Base-by-base conservation (phyloP, 148 eudicot genomes). In the Diospyros lotus region DNA sequence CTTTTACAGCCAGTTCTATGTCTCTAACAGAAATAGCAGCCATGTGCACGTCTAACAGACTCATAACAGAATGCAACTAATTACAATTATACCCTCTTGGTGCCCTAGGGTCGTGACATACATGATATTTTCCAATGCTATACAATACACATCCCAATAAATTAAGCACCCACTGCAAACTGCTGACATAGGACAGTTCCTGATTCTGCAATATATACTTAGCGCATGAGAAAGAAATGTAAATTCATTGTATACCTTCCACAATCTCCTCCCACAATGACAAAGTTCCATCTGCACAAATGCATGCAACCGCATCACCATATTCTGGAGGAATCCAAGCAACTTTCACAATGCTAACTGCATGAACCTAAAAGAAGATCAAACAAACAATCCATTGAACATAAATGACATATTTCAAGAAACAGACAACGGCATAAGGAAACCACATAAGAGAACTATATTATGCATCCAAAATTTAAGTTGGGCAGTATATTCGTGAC, bases 241-340 rank as follows among this genome's bases (percentile, higher is more conserved):
- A 50, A 71, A 74, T 54, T 6, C 43, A 39, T 50, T 54, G 46
- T 11, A 58, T 80, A 94, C 98, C 95, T 79, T 89, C 88, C 18
- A 71, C 89, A 58, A 89, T 78, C 80, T 95, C 98, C 81, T 95
- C 98, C 97, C 97, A 95, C 80, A 95, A 58, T 12, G 96, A 92
- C 75, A 95, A 84, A 70, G 82, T 73, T 45, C 98, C 97, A 83
- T 95, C 89, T 15, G 83, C 85, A 75, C 78, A 76, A 73, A 95
- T 72, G 75, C 96, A 91, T 1, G 96, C 94, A 63, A 95, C 86
- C 17, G 92, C 96, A 80, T 92, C 98, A 4, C 97, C 98, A 74
- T 75, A 95, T 74, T 92, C 97, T 41, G 96, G 94, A 66, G 98
- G 98, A 76, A 86, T 82, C 98, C 98, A 95, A 11, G 84, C 85